Conservation (phyloP, 768 basidiomycete species). For the Punctularia strigosozonata region DNA sequence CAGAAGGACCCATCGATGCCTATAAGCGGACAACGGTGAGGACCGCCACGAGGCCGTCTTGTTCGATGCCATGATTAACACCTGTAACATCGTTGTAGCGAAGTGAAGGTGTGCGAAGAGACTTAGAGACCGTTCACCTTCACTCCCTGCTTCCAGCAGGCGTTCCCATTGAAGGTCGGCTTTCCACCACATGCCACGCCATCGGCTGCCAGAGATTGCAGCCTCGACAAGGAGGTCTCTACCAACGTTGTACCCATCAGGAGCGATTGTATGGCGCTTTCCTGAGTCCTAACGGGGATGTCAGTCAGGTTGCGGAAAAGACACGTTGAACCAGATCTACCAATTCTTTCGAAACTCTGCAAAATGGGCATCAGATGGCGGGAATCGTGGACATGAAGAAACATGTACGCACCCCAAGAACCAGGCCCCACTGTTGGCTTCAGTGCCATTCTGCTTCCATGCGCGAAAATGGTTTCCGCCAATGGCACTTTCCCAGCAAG, state of each 20-base stretch:
- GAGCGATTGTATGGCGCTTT: conserved; percentile 61
- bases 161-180: conserved; percentile 73
- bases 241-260: conserved; percentile 74
- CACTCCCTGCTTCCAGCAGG: conserved; percentile 53
- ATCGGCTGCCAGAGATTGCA: conserved; percentile 47
- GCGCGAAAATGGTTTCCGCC: conserved; percentile 88
- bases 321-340: conserved; percentile 16
- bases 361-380: background rate
- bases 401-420: conserved; percentile 54
- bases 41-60: conserved; percentile 75
- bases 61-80: conserved; percentile 69
- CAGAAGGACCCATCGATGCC: too few relatives aligned
- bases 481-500: conserved; percentile 79
- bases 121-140: conserved; percentile 33
- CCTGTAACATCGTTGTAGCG: conserved; percentile 26
- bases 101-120: conserved; percentile 1
- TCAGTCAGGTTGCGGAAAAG: conserved; percentile 1
- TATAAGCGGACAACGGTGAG: conserved; percentile 49
- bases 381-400: background rate
- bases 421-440: conserved; percentile 68
- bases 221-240: conserved; percentile 66
- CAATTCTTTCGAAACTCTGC: conserved; percentile 65
- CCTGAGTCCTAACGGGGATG: conserved; percentile 30
- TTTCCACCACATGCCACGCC: conserved; percentile 60
- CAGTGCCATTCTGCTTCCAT: conserved; percentile 79